These are phyloP conservation scores for Moniliophthora roreri DNA, from an alignment of 1,284 basidiomycete genomes.

Conservation along the genomic window DNA sequence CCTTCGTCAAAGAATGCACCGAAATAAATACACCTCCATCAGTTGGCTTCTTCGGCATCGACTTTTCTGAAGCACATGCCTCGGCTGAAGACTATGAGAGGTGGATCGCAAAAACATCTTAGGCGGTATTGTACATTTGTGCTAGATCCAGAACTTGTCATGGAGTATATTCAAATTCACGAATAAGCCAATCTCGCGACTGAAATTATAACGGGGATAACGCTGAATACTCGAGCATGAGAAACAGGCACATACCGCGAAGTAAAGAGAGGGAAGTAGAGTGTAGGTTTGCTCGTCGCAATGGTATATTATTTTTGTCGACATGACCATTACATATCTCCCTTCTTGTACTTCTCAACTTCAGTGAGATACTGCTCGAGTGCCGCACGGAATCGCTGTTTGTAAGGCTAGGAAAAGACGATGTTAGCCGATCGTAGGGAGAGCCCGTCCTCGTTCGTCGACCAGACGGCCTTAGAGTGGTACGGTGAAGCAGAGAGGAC, in stretches of 20 bases:
- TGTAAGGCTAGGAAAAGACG: background rate
- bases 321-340: no score
- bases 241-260: no score
- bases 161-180: no score
- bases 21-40: background rate
- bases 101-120: constrained; percentile 41
- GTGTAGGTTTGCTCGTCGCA: no score
- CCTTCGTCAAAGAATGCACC: no score
- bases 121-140: no score
- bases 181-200: no score
- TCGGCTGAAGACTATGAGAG: constrained; percentile 42
- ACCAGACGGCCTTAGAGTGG: background rate
- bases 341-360: background rate
- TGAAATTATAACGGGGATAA: no score
- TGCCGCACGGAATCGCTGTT: background rate
- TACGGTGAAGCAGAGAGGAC: background rate
- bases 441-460: background rate
- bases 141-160: no score
- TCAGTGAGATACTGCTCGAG: background rate
- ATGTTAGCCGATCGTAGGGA: background rate
- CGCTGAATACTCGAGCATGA: no score
- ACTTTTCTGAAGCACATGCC: constrained; percentile 48
- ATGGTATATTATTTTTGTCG: no score
- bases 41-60: constrained; percentile 62
- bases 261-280: no score